phyloP scores from a whole-genome alignment of 441 rosid species.

The Metrosideros polymorpha region DNA sequence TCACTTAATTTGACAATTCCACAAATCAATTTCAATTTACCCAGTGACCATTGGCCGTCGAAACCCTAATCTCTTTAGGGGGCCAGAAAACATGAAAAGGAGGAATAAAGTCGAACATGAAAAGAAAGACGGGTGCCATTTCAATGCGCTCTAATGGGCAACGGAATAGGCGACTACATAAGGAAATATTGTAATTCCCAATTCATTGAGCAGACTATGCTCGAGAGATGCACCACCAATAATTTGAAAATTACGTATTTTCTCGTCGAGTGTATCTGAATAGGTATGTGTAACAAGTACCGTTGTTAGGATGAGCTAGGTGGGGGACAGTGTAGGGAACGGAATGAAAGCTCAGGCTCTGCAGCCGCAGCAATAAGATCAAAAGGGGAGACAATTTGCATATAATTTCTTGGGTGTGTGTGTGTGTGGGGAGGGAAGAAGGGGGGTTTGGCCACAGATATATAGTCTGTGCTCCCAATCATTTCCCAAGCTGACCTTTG shows the following conservation, averaged over 20 bases:
- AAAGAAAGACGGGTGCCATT: not conserved
- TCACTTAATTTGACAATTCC: too few relatives aligned
- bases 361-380: not conserved
- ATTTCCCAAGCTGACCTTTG: conserved; percentile 48
- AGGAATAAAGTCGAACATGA: too few relatives aligned
- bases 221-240: too few relatives aligned
- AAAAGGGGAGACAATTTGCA: too few relatives aligned
- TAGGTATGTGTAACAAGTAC: not conserved
- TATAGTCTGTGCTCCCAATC: conserved; percentile 35
- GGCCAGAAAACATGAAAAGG: too few relatives aligned
- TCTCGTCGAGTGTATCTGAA: too few relatives aligned
- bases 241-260: not conserved
- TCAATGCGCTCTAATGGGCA: not conserved
- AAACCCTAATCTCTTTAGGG: too few relatives aligned
- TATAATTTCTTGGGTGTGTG: too few relatives aligned
- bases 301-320: not conserved
- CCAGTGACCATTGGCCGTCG: too few relatives aligned
- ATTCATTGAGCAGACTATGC: not conserved
- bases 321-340: not conserved
- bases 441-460: too few relatives aligned
- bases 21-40: too few relatives aligned
- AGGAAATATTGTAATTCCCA: not conserved
- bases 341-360: not conserved
- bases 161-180: accelerated
- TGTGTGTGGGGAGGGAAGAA: too few relatives aligned